phyloP scores from a whole-genome alignment of 2,329 filamentous ascomycete species.

The Pseudogymnoascus pannorum region DNA sequence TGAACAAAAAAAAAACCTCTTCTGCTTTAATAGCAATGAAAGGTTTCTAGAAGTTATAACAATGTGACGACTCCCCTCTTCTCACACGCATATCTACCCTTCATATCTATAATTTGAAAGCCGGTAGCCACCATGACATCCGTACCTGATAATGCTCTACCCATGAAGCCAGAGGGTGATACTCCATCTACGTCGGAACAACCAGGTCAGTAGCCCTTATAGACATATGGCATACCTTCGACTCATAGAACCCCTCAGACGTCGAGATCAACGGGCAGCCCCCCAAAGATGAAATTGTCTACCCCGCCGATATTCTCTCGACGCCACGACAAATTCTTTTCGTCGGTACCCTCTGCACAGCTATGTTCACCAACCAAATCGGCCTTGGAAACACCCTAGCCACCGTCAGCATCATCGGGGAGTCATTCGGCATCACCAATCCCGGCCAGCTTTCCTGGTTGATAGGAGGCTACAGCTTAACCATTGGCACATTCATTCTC shows the following conservation, averaged over 20 bases:
- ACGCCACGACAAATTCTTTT: conserved; percentile 11
- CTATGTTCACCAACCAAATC: conserved; percentile 27
- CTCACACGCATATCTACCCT: background rate
- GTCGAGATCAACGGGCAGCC: conserved; percentile 5
- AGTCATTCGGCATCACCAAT: conserved; percentile 37
- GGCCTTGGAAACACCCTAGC: conserved; percentile 40
- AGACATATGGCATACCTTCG: too few species aligned
- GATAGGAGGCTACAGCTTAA: conserved; percentile 50
- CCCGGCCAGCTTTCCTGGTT: conserved; percentile 46
- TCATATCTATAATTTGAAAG: background rate
- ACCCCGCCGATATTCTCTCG: conserved; percentile 9
- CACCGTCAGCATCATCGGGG: conserved; percentile 39
- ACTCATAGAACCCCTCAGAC: too few species aligned
- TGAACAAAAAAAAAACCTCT: background rate
- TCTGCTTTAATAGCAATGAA: background rate
- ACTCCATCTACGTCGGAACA: too few species aligned
- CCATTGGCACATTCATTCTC: conserved; percentile 50
- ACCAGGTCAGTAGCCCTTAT: too few species aligned
- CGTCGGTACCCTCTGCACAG: conserved; percentile 11
- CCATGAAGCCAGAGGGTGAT: background rate
- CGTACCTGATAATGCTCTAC: background rate
- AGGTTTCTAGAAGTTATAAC: background rate
- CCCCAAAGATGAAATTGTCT: conserved; percentile 2
- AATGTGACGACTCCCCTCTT: background rate
- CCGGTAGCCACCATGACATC: background rate